Base-by-base conservation (phyloP, 2,329 filamentous ascomycete species). In the Conoideocrella luteorostrata region DNA sequence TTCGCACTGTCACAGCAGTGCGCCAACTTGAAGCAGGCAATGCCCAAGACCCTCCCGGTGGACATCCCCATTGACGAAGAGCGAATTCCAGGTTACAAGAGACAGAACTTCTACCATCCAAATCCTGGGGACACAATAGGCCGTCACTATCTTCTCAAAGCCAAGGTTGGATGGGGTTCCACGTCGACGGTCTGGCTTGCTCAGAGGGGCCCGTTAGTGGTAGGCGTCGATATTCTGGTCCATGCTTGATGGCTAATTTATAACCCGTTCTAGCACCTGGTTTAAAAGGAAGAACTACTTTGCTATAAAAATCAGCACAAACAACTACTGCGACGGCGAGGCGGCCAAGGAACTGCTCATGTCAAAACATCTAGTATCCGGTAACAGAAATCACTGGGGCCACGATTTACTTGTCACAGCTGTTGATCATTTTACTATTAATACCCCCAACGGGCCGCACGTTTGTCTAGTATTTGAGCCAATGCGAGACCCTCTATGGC, bases 401-500 rank as follows among this genome's bases (percentile, higher is more conserved):
- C 46, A 30, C 39, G 34, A 34, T 58, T 66, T 46, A 54, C 24
- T 67, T 7, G 45, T 63, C 26, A 56, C 54, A 11, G 56, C 58
- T 7, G 50, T 62, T 4, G 59, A 63, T 22, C 48, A 45, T 10
- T 66, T 67, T 44, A 52, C 47, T 1, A 51, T 66, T 24, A 34
- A 54, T 1, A 47, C 53, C n/a, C 46, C 48, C 21, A 52, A 46
- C 11, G 59, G 61, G 1, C 28, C 29, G 17, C 63, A 66, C 45
- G 46, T 51, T 12, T 64, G 58, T 44, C 56, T 68, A 40, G 64
- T 67, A 3, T 61, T 64, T 17, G 53, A 56, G 34, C 58, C 63
- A 5, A 56, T 66, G 47, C 66, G 66, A 57, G 65, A 68, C 7
- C 57, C 65, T 1, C 55, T 53, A 29, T 60, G 63, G 17, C 64